These are phyloP conservation scores for Lachnellula suecica DNA, from an alignment of 2,329 filamentous ascomycete species.

Conservation along the genomic window DNA sequence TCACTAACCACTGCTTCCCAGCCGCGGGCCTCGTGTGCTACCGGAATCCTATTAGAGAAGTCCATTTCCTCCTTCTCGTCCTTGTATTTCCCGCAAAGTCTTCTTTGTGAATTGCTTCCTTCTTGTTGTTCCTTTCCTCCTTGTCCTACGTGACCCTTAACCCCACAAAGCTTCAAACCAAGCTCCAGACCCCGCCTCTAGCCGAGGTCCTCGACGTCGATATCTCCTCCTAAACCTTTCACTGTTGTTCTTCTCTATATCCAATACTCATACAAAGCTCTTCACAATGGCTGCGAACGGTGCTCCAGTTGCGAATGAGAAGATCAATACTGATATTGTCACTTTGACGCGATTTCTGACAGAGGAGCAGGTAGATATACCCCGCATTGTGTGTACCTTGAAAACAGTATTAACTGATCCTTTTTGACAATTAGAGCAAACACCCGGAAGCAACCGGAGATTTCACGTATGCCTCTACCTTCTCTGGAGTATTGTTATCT, in stretches of 20 bases:
- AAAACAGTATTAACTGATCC: too few species aligned
- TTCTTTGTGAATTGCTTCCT: slow-evolving; percentile 1
- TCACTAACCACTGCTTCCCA: neutral
- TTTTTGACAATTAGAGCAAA: too few species aligned
- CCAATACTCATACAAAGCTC: neutral
- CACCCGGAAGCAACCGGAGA: slow-evolving; percentile 94
- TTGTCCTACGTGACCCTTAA: neutral
- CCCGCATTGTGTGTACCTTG: too few species aligned
- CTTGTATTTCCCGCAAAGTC: neutral
- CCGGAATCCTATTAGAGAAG: slow-evolving; percentile 15
- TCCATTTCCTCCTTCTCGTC: slow-evolving; percentile 12
- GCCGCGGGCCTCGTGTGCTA: slow-evolving; percentile 15
- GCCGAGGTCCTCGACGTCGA: slow-evolving; percentile 25
- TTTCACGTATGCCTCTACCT: slow-evolving; percentile 74
- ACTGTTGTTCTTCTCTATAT: too few species aligned
- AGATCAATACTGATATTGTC: slow-evolving; percentile 93
- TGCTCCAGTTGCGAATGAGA: slow-evolving; percentile 53
- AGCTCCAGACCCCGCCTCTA: slow-evolving; percentile 23
- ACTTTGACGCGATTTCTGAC: slow-evolving; percentile 94
- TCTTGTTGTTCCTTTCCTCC: slow-evolving; percentile 6
- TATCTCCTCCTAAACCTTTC: neutral
- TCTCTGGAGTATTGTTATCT: neutral
- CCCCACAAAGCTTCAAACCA: slow-evolving; percentile 8
- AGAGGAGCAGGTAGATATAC: slow-evolving; percentile 88
- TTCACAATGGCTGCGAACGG: slow-evolving; percentile 11